Conservation (phyloP, 331 rosid genomes). For the Quercus phellos region DNA sequence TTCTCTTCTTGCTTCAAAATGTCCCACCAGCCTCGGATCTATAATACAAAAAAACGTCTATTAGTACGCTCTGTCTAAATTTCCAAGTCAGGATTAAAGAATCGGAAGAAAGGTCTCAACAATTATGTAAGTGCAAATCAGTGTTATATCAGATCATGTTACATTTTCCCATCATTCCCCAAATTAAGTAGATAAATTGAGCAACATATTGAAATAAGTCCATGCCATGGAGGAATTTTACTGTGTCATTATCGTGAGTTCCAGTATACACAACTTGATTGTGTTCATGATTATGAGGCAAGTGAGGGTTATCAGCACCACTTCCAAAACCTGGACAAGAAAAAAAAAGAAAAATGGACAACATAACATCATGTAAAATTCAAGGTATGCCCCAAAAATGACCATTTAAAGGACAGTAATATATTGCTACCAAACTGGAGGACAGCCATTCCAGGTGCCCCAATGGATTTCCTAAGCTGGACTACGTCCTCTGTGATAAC, state of each 20-base stretch:
- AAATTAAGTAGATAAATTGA: constrained; percentile 10
- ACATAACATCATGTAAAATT: not conserved
- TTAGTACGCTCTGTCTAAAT: constrained; percentile 16
- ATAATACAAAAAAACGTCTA: constrained; percentile 13
- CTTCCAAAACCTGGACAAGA: constrained; percentile 69
- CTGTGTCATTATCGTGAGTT: constrained; percentile 97
- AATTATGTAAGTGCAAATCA: not conserved
- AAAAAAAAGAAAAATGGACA: constrained; percentile 8
- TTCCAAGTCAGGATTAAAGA: constrained; percentile 3
- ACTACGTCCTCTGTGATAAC: constrained; percentile 95
- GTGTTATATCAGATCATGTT: not conserved
- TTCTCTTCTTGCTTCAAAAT: constrained; percentile 66
- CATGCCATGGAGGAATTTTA: constrained; percentile 30
- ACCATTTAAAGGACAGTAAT: not conserved
- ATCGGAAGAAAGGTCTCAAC: not conserved
- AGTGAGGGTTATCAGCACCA: constrained; percentile 73
- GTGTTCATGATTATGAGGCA: constrained; percentile 86
- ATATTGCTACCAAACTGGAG: constrained; percentile 79
- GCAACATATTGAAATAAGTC: not conserved
- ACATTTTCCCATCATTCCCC: not conserved
- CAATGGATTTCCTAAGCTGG: constrained; percentile 73
- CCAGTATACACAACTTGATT: constrained; percentile 95
- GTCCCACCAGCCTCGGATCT: constrained; percentile 95
- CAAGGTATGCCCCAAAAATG: constrained; percentile 1
- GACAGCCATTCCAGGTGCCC: constrained; percentile 99